These are phyloP conservation scores for Lactarius quietus DNA, from an alignment of 768 basidiomycete species.

Conservation along the genomic window DNA sequence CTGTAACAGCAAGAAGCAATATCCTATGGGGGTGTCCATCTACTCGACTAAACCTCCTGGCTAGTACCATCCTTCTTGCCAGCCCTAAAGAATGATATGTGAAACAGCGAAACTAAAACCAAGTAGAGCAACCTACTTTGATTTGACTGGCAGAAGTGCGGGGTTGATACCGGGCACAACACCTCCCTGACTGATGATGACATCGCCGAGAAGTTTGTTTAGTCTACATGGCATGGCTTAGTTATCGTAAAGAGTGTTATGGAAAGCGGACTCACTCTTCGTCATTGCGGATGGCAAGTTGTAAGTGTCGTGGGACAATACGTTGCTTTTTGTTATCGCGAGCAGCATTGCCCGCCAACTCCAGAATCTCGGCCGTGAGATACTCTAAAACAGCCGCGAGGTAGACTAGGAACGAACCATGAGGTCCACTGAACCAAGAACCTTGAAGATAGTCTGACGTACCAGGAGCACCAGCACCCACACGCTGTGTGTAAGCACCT, in stretches of 20 bases:
- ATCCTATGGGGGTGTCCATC: too few relatives aligned
- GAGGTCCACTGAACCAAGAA: too few relatives aligned
- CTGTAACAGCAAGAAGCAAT: too few relatives aligned
- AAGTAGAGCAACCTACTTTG: conserved; percentile 28
- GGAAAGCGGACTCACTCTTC: conserved; percentile 62
- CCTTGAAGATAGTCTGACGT: too few relatives aligned
- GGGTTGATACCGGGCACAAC: conserved; percentile 80
- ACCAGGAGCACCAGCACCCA: too few relatives aligned
- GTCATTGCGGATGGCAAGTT: conserved; percentile 89
- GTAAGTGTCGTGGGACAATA: conserved; percentile 89
- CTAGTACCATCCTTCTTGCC: conserved; percentile 45
- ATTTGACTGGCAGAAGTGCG: conserved; percentile 48
- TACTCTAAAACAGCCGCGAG: conserved; percentile 89
- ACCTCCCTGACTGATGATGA: conserved; percentile 94
- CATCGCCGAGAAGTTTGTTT: conserved; percentile 69
- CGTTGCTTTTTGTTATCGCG: conserved; percentile 85
- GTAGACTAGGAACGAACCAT: conserved; percentile 50
- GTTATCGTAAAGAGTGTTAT: not conserved
- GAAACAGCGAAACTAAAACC: not conserved
- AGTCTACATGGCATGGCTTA: conserved; percentile 40
- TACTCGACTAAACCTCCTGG: conserved; percentile 41
- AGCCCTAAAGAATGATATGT: conserved; percentile 27
- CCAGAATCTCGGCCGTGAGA: conserved; percentile 88
- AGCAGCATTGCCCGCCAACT: conserved; percentile 83
- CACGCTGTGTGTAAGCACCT: too few relatives aligned